Base-by-base conservation (phyloP, 441 rosid species). In the Flueggea neowawraea region DNA sequence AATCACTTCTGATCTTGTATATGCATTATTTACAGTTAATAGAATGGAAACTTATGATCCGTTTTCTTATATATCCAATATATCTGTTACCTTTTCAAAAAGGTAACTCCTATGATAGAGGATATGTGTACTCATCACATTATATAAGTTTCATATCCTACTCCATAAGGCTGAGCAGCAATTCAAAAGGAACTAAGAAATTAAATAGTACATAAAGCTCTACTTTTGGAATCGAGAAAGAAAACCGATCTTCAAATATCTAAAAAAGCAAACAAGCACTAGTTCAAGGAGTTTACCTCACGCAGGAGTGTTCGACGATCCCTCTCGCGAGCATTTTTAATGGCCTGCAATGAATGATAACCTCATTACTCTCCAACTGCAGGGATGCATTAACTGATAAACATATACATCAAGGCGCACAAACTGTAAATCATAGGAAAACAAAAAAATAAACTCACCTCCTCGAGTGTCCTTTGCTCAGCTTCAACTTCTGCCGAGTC, bases 291-390 rank as follows among this genome's bases (percentile, higher is more conserved):
- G 64, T 94, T 86, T 82, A 90, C 98, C 60, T 90, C 79, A 1
- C 98, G 95, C 17, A 93, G 58, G 31, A 93, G 80, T 31, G 87
- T 69, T 63, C 98, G 85, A 52, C 94, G 76, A 60, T 90, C 98
- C 63, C 97, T 85, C 76, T 93, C 98, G 53, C 98, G 82, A 69
- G 98, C 85, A 78, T 86, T 82, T 78, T 88, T 85, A 63, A 93
- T 85, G 45, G 97, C 96, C 96, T 92, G 79, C 64, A 81, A 61
- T 16, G 67, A 11, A 68, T 47, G 15, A 54, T 54, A 17, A 60
- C 17, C 10, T 61, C 10, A 48, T 64, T 22, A 67, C 32, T 16
- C 28, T 22, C n/a, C n/a, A 22, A 22, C 28, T 22, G 1, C 28
- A 22, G 28, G 28, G 28, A 22, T n/a, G 28, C 28, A 22, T 22